Evolutionary conservation across 225 moss, liverwort and hornwort genomes (phyloP).

Genomic region (Polytrichum formosum): DNA sequence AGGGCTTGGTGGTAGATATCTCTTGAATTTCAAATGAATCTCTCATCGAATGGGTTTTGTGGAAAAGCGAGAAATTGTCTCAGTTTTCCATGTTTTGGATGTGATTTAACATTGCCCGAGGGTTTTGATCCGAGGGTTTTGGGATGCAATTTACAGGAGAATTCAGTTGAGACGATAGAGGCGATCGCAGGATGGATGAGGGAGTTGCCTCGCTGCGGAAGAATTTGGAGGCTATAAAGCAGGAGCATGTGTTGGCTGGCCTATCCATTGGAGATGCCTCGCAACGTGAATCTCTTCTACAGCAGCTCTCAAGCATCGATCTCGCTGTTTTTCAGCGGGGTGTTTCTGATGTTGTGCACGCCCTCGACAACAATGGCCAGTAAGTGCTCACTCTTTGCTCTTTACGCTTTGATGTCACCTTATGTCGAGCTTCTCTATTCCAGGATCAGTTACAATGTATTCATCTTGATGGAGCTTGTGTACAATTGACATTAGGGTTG

Average conservation of each 20-base stretch:
- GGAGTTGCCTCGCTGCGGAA: constrained; percentile 34
- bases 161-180: no score
- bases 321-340: constrained; percentile 39
- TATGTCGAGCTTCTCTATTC: neutral
- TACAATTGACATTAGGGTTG: neutral
- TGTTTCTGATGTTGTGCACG: constrained; percentile 31
- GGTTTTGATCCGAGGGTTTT: no score
- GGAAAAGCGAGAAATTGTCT: no score
- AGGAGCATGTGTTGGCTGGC: constrained; percentile 50
- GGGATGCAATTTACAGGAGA: no score
- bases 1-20: constrained; percentile 23
- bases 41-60: no score
- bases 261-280: constrained; percentile 21
- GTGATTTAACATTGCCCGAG: no score
- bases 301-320: constrained; percentile 38
- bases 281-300: constrained; percentile 26
- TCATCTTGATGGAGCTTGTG: neutral
- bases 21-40: no score
- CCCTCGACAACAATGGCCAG: constrained; percentile 24
- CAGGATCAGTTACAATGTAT: neutral
- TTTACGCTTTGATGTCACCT: neutral
- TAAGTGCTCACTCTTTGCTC: constrained; percentile 6
- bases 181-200: constrained; percentile 29
- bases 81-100: no score
- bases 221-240: constrained; percentile 34